Percentiles rank a stretch among this genome's conserved stretches.
These are phyloP conservation scores for Nicotiana otophora DNA, from an alignment of 257 asterid species.

Conservation along the genomic window DNA sequence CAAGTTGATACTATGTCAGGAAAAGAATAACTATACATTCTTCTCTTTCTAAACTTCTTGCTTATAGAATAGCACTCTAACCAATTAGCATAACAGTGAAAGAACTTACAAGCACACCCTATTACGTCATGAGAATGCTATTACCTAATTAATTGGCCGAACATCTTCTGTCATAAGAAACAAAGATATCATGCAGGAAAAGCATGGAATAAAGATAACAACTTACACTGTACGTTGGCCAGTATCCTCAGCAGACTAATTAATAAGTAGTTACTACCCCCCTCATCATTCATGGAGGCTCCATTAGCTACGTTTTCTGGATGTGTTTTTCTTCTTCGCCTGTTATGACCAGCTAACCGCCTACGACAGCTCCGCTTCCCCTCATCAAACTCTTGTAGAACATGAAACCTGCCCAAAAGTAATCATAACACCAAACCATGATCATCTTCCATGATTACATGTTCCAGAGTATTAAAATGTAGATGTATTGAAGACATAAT, in stretches of 20 bases:
- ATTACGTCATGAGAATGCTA: not conserved
- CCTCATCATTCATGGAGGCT: conserved; percentile 45
- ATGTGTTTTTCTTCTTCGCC: conserved; percentile 91
- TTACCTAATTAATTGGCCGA: not conserved
- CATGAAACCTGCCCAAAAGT: conserved; percentile 69
- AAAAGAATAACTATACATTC: not conserved
- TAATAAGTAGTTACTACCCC: conserved; percentile 59
- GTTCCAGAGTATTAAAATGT: not conserved
- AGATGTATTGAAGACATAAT: not conserved
- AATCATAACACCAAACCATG: conserved; percentile 3
- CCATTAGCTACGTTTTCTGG: conserved; percentile 59
- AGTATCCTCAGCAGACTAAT: conserved; percentile 84
- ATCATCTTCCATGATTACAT: not conserved
- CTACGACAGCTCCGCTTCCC: conserved; percentile 98
- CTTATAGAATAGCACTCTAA: not conserved
- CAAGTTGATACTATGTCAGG: not conserved
- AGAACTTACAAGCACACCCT: not conserved
- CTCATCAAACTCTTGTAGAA: conserved; percentile 85
- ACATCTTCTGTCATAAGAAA: not conserved
- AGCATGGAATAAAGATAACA: not conserved
- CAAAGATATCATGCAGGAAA: not conserved
- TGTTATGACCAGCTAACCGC: conserved; percentile 92
- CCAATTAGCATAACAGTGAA: not conserved
- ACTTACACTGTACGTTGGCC: conserved; percentile 74
- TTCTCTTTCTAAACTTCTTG: not conserved